phyloP scores from a whole-genome alignment of 352 stramenopile genomes.

The Globisporangium abappressorium region DNA sequence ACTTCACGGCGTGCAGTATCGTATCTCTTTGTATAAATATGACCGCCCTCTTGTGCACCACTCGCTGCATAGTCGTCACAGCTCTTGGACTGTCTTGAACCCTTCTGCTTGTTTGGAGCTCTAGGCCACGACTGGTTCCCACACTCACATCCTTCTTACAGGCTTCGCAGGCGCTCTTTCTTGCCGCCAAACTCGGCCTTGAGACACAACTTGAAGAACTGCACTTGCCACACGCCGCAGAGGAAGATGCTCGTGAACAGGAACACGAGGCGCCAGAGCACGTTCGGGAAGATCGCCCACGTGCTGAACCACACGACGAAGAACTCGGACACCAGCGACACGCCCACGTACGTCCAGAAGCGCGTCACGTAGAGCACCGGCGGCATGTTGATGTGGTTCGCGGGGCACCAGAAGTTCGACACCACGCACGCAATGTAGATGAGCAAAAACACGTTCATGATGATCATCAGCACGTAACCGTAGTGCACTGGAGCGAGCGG shows the following conservation, averaged over 20 bases:
- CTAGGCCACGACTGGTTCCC: background rate
- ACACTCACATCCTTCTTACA: constrained; percentile 28
- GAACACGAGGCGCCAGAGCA: constrained; percentile 69
- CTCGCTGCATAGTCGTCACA: background rate
- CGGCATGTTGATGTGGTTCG: constrained; percentile 53
- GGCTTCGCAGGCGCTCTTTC: constrained; percentile 74
- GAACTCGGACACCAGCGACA: constrained; percentile 45
- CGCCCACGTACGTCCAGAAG: constrained; percentile 70
- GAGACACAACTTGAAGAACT: constrained; percentile 64
- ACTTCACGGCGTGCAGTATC: background rate
- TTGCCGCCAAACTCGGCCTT: constrained; percentile 74
- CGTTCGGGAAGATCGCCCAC: constrained; percentile 73
- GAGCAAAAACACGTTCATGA: constrained; percentile 80
- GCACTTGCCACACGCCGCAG: constrained; percentile 62
- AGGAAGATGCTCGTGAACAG: constrained; percentile 50
- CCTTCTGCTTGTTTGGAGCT: background rate
- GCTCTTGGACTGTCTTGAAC: background rate
- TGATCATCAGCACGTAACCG: constrained; percentile 68
- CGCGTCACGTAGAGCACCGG: constrained; percentile 63
- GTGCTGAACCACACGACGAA: constrained; percentile 80
- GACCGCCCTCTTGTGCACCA: background rate
- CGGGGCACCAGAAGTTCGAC: constrained; percentile 76
- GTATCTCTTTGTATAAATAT: constrained; percentile 12
- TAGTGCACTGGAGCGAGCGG: constrained; percentile 71
- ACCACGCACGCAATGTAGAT: constrained; percentile 73